A percentile compares a stretch with the other conserved stretches of the same genome.
Conservation (phyloP, 441 rosid species). For the Corymbia citriodora region DNA sequence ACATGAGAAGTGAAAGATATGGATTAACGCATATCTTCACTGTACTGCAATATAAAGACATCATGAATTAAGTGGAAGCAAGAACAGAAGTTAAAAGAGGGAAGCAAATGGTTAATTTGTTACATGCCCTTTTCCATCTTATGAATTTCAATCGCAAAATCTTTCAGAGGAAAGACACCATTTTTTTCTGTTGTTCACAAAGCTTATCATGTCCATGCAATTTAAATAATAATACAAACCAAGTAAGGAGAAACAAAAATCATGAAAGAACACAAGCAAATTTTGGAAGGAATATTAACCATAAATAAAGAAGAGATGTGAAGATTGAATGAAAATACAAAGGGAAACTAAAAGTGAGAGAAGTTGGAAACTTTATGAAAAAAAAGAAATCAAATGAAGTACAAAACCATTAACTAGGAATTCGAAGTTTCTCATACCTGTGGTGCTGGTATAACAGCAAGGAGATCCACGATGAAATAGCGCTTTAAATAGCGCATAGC, state of each 20-base stretch:
- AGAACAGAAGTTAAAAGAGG: neutral
- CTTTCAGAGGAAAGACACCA: neutral
- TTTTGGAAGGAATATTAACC: neutral
- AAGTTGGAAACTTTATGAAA: neutral
- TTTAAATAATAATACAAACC: neutral
- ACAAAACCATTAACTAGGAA: neutral
- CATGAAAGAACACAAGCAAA: neutral
- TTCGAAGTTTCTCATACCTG: slow-evolving; percentile 40
- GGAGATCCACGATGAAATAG: slow-evolving; percentile 71
- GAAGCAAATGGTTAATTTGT: neutral
- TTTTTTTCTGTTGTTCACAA: neutral
- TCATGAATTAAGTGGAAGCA: neutral
- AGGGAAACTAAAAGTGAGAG: neutral
- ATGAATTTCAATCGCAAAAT: neutral
- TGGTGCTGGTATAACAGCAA: slow-evolving; percentile 84
- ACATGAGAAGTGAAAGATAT: neutral
- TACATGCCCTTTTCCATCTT: neutral
- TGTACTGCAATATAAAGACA: neutral
- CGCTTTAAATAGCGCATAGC: slow-evolving; percentile 67
- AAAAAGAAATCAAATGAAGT: neutral
- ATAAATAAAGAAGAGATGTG: neutral
- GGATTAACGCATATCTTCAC: neutral
- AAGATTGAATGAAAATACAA: neutral
- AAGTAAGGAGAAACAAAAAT: neutral
- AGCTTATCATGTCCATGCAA: neutral